Conservation (phyloP, 768 basidiomycete genomes). For the Pleurotus tuber-regium region DNA sequence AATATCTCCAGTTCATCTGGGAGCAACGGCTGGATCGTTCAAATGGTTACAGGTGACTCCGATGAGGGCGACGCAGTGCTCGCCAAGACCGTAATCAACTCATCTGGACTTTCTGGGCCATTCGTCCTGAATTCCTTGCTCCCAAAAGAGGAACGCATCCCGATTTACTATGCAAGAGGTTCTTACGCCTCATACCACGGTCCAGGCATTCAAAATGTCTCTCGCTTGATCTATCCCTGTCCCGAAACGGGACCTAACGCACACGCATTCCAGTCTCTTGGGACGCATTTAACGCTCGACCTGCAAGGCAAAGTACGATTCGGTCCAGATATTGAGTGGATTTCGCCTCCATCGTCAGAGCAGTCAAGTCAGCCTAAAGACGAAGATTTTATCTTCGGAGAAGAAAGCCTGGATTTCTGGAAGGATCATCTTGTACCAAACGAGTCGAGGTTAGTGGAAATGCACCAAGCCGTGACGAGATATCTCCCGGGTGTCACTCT, state of each 20-base stretch:
- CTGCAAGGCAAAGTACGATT: slow-evolving; percentile 83
- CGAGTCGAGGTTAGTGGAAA: slow-evolving; percentile 57
- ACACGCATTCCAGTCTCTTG: slow-evolving; percentile 78
- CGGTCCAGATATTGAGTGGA: slow-evolving; percentile 92
- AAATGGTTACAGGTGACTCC: slow-evolving; percentile 57
- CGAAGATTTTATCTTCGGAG: slow-evolving; percentile 19
- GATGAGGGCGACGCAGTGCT: slow-evolving; percentile 52
- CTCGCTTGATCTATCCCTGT: slow-evolving; percentile 88
- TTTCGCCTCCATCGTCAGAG: slow-evolving; percentile 49
- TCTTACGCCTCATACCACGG: slow-evolving; percentile 90
- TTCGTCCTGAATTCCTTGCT: slow-evolving; percentile 72
- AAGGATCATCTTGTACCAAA: slow-evolving; percentile 58
- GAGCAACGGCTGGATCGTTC: slow-evolving; percentile 84
- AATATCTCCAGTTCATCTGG: slow-evolving; percentile 23
- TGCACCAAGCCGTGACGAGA: slow-evolving; percentile 66
- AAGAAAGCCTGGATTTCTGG: slow-evolving; percentile 75
- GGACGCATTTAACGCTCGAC: slow-evolving; percentile 90
- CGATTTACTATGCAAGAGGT: slow-evolving; percentile 80
- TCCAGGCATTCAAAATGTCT: slow-evolving; percentile 63
- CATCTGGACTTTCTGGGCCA: slow-evolving; percentile 71
- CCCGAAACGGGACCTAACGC: slow-evolving; percentile 60
- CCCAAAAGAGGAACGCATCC: slow-evolving; percentile 52
- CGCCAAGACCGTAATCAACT: slow-evolving; percentile 77
- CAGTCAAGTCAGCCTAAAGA: slow-evolving; percentile 27
- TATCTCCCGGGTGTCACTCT: slow-evolving; percentile 67